Evolutionary conservation across 169 alveolate species (phyloP), one percentile per base, ranked within the genome.

Genomic region (Babesia bovis): DNA sequence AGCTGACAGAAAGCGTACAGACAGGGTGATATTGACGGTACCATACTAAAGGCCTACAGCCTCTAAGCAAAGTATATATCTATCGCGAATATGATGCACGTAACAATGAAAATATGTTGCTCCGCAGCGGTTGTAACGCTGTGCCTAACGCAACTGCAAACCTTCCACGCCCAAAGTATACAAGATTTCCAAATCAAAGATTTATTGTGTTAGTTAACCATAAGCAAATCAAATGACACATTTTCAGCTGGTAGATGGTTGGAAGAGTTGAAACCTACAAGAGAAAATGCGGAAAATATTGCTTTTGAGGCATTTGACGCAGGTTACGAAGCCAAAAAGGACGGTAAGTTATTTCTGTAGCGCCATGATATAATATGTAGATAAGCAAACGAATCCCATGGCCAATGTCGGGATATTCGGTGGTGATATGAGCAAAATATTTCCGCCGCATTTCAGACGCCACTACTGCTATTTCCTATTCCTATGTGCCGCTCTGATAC

Each of bases 371-470:
- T 33, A 40, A 19, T 50, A 9, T 25, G 50, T 59, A 66, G 63
- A 66, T 30, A 51, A 30, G 25, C 33, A 17, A 4, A 66, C 49
- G 65, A 12, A 0, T 19, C 23, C 52, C 35, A 28, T 21, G 5
- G 10, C 42, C n/a, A 55, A 12, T 40, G 45, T n/a, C 17, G 73
- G 32, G 3, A 0, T 47, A 38, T 32, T 36, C 23, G 73, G 36
- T 38, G 19, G 36, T 7, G 73, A 63, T 4, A 23, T 45, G 28
- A 0, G 60, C 9, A 26, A 38, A 25, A 21, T 38, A 19, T 25
- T 78, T 32, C 87, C 87, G n/a, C 61, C 67, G 21, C 40, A 44
- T 49, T 78, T 78, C 44, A 58, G 82, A 60, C 49, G 82, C 66
- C 68, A 78, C 69, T 68, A 51, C 65, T 59, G 52, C 42, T 67